Evolutionary conservation across 306 rosid genomes (phyloP).

Genomic region (Quercus mongolica): DNA sequence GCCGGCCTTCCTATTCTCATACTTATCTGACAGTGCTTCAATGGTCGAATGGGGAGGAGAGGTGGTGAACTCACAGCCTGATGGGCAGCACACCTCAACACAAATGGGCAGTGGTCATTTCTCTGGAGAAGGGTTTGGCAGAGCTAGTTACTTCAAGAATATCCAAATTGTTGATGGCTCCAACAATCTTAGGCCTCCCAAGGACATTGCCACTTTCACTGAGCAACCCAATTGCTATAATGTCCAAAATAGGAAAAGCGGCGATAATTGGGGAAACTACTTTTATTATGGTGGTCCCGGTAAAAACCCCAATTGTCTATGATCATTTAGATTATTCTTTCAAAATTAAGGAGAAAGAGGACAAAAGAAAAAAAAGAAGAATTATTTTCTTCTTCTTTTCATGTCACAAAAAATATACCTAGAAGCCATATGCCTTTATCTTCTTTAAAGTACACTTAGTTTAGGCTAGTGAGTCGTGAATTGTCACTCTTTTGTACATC

Average conservation of each 20-base stretch:
- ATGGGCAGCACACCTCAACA: conserved; percentile 55
- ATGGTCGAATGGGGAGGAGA: conserved; percentile 68
- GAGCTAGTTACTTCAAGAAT: conserved; percentile 48
- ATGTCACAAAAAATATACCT: background rate
- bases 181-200: conserved; percentile 46
- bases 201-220: conserved; percentile 42
- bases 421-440: no score
- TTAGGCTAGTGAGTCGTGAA: no score
- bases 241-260: conserved; percentile 18
- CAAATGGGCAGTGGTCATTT: conserved; percentile 72
- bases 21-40: conserved; percentile 50
- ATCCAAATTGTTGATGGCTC: conserved; percentile 48
- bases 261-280: conserved; percentile 41
- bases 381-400: background rate
- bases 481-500: no score
- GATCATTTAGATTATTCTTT: conserved; percentile 7
- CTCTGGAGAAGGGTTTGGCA: conserved; percentile 55
- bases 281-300: conserved; percentile 66
- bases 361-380: background rate
- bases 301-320: conserved; percentile 38
- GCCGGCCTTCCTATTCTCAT: conserved; percentile 51
- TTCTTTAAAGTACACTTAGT: no score
- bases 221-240: conserved; percentile 45
- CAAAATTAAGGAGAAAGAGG: background rate
- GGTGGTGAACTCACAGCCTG: conserved; percentile 42